A percentile compares a stretch with the other conserved stretches of the same genome.
Conservation (phyloP, 179 eudicot genomes). For the Sideroxylon spinosum region DNA sequence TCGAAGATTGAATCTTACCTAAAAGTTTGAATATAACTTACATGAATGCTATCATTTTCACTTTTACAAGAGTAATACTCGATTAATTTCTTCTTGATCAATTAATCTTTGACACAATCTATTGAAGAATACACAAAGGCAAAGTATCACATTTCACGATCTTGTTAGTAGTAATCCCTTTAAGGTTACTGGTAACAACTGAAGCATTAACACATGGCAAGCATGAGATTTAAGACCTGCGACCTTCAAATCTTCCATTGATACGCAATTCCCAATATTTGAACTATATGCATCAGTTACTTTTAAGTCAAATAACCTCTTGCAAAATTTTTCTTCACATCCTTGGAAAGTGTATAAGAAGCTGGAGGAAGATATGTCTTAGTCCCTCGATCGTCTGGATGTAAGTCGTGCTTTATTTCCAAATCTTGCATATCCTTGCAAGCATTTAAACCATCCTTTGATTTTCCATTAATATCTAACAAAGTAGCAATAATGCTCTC, state of each 20-base stretch:
- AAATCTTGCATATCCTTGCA: too few relatives aligned
- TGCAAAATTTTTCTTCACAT: background rate
- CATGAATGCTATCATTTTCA: too few relatives aligned
- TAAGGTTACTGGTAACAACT: background rate
- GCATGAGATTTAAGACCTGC: background rate
- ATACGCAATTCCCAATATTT: background rate
- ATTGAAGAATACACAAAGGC: background rate
- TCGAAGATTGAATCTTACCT: too few relatives aligned
- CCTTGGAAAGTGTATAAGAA: background rate
- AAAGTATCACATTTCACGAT: background rate
- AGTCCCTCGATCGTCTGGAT: background rate
- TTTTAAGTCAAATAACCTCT: too few relatives aligned
- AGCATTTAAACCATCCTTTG: too few relatives aligned
- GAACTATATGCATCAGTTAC: conserved; percentile 1
- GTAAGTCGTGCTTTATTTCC: background rate
- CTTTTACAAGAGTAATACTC: background rate
- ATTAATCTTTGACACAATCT: background rate
- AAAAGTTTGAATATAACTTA: too few relatives aligned
- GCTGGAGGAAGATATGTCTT: conserved; percentile 6
- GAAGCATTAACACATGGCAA: background rate
- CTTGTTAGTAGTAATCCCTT: background rate
- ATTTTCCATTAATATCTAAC: background rate
- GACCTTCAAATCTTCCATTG: background rate
- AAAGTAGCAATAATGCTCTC: background rate
- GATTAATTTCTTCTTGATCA: background rate